These are phyloP conservation scores for Porcisia hertigi DNA, from an alignment of 208 protist genomes.

Conservation along the genomic window DNA sequence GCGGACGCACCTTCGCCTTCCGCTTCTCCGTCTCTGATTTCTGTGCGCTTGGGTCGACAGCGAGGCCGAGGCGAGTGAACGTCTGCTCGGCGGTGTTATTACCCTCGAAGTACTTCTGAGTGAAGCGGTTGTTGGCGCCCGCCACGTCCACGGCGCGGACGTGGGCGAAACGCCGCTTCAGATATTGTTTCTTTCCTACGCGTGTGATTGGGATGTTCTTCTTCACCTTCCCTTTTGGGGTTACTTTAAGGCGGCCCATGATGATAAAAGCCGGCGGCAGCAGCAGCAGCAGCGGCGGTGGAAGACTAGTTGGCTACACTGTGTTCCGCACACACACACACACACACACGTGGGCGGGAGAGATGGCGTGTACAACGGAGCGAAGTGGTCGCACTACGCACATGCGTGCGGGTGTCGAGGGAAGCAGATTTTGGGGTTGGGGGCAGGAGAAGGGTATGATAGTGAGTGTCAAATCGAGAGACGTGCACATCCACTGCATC, in stretches of 20 bases:
- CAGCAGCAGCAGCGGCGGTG: background rate
- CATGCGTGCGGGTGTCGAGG: background rate
- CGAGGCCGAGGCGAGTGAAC: slow-evolving; percentile 77
- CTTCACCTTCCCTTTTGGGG: slow-evolving; percentile 81
- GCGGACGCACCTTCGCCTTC: slow-evolving; percentile 51
- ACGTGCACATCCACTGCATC: background rate
- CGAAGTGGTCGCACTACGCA: slow-evolving; percentile 1
- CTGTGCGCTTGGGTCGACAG: slow-evolving; percentile 58
- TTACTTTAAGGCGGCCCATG: slow-evolving; percentile 79
- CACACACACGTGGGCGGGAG: background rate
- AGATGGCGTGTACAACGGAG: background rate
- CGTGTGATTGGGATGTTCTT: slow-evolving; percentile 88
- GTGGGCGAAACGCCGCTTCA: slow-evolving; percentile 83
- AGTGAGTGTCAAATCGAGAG: background rate
- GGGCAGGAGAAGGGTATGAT: too few relatives aligned
- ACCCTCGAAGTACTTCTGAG: slow-evolving; percentile 79
- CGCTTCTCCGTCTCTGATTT: slow-evolving; percentile 37
- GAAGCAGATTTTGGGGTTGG: background rate
- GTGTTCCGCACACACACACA: background rate
- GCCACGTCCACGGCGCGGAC: slow-evolving; percentile 71
- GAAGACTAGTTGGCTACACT: background rate
- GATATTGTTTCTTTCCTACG: slow-evolving; percentile 83
- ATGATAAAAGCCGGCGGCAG: background rate
- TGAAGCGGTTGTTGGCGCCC: slow-evolving; percentile 77
- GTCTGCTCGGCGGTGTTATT: slow-evolving; percentile 66